Base-by-base conservation (phyloP, 23 red algal genomes). In the Cyanidiococcus yangmingshanensis region DNA sequence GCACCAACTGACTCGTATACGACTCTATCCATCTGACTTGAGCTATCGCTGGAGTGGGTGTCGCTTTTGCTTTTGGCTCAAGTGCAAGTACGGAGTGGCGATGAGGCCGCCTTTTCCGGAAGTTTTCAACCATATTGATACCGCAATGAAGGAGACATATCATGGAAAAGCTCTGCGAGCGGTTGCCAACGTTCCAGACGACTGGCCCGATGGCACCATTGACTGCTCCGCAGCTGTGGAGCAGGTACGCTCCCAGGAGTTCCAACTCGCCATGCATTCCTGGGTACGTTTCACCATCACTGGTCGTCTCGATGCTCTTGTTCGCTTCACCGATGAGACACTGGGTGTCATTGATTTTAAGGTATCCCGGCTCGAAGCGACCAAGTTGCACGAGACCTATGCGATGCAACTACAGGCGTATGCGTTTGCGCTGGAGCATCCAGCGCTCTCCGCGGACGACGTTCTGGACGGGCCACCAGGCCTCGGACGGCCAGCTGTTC, bases 301-400 rank as follows among this genome's bases (percentile, higher is more conserved):
- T 3, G 63, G 63, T 35, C 21, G 32, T 7, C 63, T 71, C 7
- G 63, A 71, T 71, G 63, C 12, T 12, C 32, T 71, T 7, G 27
- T 71, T 7, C 63, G 63, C 63, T 71, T 71, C 63, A 2, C 15
- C 7, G 32, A 71, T 35, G 63, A 35, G n/a, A 35, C 21, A 7
- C 63, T 71, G 63, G 63, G 63, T 35, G 63, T 71, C n/a, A 7
- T 71, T 2, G 63, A 71, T 29, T 71, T 71, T 35, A 71, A 71
- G 63, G 32, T 35, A 7, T 71, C 63, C 27, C n/a, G 63, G 63
- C 12, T 12, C 12, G 63, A 71, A 7, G 27, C 32, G 7, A 3
- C 21, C n/a, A 71, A 71, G 27, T 12, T 71, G 63, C 63, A 35
- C 12, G 63, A 71, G 7, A 71, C 32, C 16, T 71, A 71, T 35